Evolutionary conservation across 2,329 filamentous ascomycete genomes (phyloP).

Genomic region (Triangularia setosa): DNA sequence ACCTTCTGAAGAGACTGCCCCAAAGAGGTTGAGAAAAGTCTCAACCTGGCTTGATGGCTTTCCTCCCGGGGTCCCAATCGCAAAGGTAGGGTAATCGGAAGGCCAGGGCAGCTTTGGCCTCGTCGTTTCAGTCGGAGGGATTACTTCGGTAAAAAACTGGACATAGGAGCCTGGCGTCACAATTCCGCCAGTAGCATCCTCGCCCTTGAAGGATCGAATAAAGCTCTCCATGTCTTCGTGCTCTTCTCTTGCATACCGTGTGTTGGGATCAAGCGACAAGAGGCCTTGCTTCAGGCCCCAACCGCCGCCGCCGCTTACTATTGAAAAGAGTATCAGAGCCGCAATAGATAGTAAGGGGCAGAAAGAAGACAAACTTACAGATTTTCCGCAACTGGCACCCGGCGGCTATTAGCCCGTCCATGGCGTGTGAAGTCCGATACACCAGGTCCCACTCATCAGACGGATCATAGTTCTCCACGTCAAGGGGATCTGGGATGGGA

Average conservation of each 20-base stretch:
- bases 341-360: neutral
- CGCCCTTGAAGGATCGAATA: conserved; percentile 44
- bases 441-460: conserved; percentile 28
- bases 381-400: conserved; percentile 47
- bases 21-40: conserved; percentile 45
- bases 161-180: conserved; percentile 61
- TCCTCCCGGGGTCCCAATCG: conserved; percentile 7
- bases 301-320: conserved; percentile 74
- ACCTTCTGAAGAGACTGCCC: conserved; percentile 58
- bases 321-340: neutral
- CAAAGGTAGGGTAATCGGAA: neutral
- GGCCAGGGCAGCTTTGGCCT: neutral
- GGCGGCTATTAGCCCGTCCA: conserved; percentile 32
- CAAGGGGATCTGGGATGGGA: conserved; percentile 23
- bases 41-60: neutral
- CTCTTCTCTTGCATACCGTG: conserved; percentile 44
- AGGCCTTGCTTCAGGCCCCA: conserved; percentile 80
- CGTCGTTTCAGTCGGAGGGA: neutral
- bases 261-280: conserved; percentile 71
- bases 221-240: conserved; percentile 53
- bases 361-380: conserved; percentile 33
- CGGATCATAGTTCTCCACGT: conserved; percentile 22
- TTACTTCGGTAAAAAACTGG: conserved; percentile 54
- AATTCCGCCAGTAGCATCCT: conserved; percentile 46
- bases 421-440: conserved; percentile 26